These are phyloP conservation scores for Lodderomyces jiufengensis DNA, from an alignment of 1,139 yeast species.

Conservation along the genomic window DNA sequence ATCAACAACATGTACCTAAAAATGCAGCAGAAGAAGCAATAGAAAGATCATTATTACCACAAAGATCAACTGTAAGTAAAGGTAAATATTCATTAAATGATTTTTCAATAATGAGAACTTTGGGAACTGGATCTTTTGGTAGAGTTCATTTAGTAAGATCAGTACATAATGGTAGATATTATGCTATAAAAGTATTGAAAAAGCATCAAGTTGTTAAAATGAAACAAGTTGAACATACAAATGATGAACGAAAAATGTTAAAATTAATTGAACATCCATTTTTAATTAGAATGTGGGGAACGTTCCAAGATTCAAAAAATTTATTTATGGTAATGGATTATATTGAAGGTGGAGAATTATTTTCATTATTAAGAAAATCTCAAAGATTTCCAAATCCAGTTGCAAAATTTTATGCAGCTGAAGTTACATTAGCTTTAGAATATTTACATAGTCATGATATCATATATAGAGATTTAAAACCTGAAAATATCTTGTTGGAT, in stretches of 20 bases:
- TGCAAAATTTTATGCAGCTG: slow-evolving; percentile 62
- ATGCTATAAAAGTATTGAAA: slow-evolving; percentile 57
- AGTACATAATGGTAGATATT: slow-evolving; percentile 56
- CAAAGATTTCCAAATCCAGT: slow-evolving; percentile 61
- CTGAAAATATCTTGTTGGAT: slow-evolving; percentile 56
- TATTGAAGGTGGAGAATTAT: slow-evolving; percentile 61
- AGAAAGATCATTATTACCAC: slow-evolving; percentile 29
- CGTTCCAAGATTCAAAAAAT: slow-evolving; percentile 54
- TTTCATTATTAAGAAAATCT: slow-evolving; percentile 54
- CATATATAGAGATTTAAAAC: slow-evolving; percentile 58
- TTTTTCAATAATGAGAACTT: slow-evolving; percentile 51
- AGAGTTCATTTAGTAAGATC: slow-evolving; percentile 57
- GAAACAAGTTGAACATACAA: slow-evolving; percentile 63
- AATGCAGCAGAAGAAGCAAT: slow-evolving; percentile 27
- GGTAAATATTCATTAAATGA: slow-evolving; percentile 56
- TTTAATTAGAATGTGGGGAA: slow-evolving; percentile 63
- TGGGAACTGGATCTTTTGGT: slow-evolving; percentile 65
- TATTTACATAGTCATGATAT: slow-evolving; percentile 56
- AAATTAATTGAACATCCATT: slow-evolving; percentile 58
- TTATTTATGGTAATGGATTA: slow-evolving; percentile 63
- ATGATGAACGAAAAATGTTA: slow-evolving; percentile 57
- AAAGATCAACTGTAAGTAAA: slow-evolving; percentile 40
- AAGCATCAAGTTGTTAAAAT: slow-evolving; percentile 57
- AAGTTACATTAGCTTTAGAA: slow-evolving; percentile 55
- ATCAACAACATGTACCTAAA: slow-evolving; percentile 8